Percentiles rank a stretch among this genome's conserved stretches.
Evolutionary conservation across 805 yeast genomes (phyloP).

Genomic region (Nakazawaea sp.): DNA sequence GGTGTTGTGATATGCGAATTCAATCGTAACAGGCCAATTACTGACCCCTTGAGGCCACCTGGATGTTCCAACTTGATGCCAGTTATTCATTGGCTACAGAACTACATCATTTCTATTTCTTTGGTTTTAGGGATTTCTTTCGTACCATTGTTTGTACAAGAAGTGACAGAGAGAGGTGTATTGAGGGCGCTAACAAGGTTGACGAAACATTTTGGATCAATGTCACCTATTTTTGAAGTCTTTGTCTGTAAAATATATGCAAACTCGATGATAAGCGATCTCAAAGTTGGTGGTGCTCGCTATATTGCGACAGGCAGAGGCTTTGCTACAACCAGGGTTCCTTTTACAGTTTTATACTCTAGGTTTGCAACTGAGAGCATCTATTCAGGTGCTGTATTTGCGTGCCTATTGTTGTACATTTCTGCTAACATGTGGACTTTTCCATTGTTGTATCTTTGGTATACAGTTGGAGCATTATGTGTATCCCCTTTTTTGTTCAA

Average conservation of each 20-base stretch:
- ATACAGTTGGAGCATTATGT: slow-evolving; percentile 57
- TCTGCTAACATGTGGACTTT: slow-evolving; percentile 58
- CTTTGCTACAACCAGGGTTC: slow-evolving; percentile 66
- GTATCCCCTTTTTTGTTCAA: slow-evolving; percentile 70
- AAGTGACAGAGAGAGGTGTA: slow-evolving; percentile 69
- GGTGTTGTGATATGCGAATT: slow-evolving; percentile 58
- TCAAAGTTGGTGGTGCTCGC: slow-evolving; percentile 73
- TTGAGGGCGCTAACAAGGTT: slow-evolving; percentile 60
- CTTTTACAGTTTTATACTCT: slow-evolving; percentile 58
- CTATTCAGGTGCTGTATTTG: slow-evolving; percentile 52
- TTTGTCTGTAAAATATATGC: slow-evolving; percentile 76
- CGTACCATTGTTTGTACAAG: slow-evolving; percentile 71
- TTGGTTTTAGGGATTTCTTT: slow-evolving; percentile 70
- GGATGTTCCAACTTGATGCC: slow-evolving; percentile 74
- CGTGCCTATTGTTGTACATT: slow-evolving; percentile 46
- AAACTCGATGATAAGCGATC: slow-evolving; percentile 58
- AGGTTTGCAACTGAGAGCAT: slow-evolving; percentile 65
- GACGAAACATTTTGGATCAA: slow-evolving; percentile 58
- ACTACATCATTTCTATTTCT: slow-evolving; percentile 68
- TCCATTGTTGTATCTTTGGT: slow-evolving; percentile 63
- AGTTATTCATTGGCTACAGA: slow-evolving; percentile 62
- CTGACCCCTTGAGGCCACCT: slow-evolving; percentile 53
- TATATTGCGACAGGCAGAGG: slow-evolving; percentile 83
- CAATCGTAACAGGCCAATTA: slow-evolving; percentile 49
- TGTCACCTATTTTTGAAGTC: slow-evolving; percentile 74